Percentiles rank a stretch among this genome's conserved stretches.
phyloP scores from a whole-genome alignment of 148 eudicot genomes.

The Diospyros kaki region DNA sequence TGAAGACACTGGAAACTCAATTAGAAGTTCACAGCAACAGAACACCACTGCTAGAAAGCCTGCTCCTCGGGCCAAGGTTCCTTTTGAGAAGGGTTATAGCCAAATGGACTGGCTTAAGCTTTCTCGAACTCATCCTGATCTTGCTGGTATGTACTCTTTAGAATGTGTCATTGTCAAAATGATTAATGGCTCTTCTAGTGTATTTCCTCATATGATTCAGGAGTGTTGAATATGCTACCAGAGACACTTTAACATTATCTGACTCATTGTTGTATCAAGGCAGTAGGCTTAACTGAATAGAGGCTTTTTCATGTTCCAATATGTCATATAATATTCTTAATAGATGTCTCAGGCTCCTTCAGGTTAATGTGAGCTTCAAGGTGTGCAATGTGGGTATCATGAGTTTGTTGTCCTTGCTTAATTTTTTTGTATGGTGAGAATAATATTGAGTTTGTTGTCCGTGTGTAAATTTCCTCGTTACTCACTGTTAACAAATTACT shows the following conservation, averaged over 20 bases:
- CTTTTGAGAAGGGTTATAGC: slow-evolving; percentile 90
- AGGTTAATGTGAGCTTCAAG: too few species aligned
- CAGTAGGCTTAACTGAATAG: not conserved
- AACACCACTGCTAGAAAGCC: slow-evolving; percentile 45
- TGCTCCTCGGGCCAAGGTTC: slow-evolving; percentile 68
- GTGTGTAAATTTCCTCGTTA: not conserved
- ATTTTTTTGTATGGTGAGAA: not conserved
- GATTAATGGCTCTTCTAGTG: not conserved
- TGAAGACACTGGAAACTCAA: slow-evolving; percentile 32
- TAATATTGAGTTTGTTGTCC: not conserved
- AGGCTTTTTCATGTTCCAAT: not conserved
- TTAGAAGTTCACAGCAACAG: slow-evolving; percentile 24
- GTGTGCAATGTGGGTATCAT: too few species aligned
- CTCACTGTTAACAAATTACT: not conserved
- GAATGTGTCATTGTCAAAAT: not conserved
- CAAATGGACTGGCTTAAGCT: slow-evolving; percentile 98
- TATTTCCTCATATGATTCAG: not conserved
- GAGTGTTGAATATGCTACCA: not conserved
- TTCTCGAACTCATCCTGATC: slow-evolving; percentile 86
- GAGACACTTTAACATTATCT: not conserved
- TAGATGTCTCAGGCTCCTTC: too few species aligned
- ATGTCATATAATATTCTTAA: too few species aligned
- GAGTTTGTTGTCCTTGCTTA: not conserved
- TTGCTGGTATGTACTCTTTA: slow-evolving; percentile 57
- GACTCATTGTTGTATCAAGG: not conserved